phyloP scores from a whole-genome alignment of 2,329 filamentous ascomycete genomes.

The Penicillium sp. region DNA sequence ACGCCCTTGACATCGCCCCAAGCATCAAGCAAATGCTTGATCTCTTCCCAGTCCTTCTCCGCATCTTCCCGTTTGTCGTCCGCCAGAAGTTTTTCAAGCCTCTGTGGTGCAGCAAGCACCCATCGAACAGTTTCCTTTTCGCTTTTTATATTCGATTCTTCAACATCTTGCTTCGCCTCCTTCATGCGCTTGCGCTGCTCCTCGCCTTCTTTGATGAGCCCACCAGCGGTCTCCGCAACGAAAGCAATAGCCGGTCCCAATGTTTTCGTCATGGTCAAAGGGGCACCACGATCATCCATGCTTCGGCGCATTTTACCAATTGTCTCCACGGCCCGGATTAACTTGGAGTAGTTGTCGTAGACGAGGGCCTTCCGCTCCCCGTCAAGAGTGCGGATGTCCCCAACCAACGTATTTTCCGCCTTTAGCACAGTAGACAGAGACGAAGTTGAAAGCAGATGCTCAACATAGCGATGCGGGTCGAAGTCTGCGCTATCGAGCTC shows the following conservation, averaged over 20 bases:
- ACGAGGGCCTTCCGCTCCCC: constrained; percentile 96
- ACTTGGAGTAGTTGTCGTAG: constrained; percentile 97
- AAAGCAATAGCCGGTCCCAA: constrained; percentile 45
- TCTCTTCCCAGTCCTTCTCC: constrained; percentile 44
- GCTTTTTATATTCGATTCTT: constrained; percentile 19
- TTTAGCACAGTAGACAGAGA: constrained; percentile 46
- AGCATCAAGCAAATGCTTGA: constrained; percentile 39
- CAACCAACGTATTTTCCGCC: constrained; percentile 48
- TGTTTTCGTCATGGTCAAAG: constrained; percentile 50
- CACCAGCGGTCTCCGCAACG: constrained; percentile 46
- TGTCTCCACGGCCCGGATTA: constrained; percentile 95
- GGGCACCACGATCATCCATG: constrained; percentile 48
- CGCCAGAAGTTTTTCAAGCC: constrained; percentile 39
- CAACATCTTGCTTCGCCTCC: constrained; percentile 24
- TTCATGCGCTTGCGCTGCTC: constrained; percentile 33
- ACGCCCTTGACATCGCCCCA: constrained; percentile 49
- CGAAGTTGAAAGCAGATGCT: constrained; percentile 43
- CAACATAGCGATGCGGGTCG: constrained; percentile 62
- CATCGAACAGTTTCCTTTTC: constrained; percentile 49
- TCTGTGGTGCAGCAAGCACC: constrained; percentile 45
- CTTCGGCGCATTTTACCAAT: constrained; percentile 69
- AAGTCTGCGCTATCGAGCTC: constrained; percentile 77
- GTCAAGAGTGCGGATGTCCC: constrained; percentile 83
- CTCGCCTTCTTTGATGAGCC: constrained; percentile 43
- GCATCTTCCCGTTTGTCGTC: constrained; percentile 44